Evolutionary conservation across 768 basidiomycete species (phyloP), one percentile per base, ranked within the genome.

Genomic region (Coprinopsis marcescibilis): DNA sequence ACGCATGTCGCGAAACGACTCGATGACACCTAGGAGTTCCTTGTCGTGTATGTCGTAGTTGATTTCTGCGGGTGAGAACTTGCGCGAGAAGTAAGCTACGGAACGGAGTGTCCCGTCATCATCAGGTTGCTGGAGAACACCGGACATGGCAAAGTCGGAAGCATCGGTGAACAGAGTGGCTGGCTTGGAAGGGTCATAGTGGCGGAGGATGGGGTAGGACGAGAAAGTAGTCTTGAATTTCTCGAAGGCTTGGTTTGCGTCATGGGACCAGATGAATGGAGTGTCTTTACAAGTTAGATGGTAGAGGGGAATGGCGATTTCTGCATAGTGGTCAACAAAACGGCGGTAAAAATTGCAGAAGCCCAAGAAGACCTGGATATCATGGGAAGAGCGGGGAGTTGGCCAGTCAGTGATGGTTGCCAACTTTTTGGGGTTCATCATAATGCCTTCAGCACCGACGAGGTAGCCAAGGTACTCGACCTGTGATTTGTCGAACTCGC

Each of bases 71-170:
- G 45, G 33, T 2, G 30, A 14, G 34, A 46, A 36, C 4, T 34
- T 46, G 3, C 23, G 19, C 2, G 45, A 46, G 14, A 20, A 34
- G 20, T 25, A 42, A 23, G 40, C 40, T 3, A 42, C 40, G 2
- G 40, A 24, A 6, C 29, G 41, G 25, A 43, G 41, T 4, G 6
- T 1, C 8, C 41, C 41, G 13, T 1, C 1, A 1, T 24, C 10
- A 10, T 43, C 41, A 13, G 41, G 41, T 12, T 43, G 41, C 63
- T 26, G 43, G 0, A 71, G 43, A 0, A 68, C 58, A 1, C 62
- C 65, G 3, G 62, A 68, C 2, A 58, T 53, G 1, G 65, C 65
- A 14, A 48, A 60, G 19, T 65, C 59, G 0, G 61, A 68, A 0
- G 65, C 55, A 36, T 69, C 61, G 0, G 55, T 50, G 51, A 65